A percentile compares a stretch with the other conserved stretches of the same genome.
These are phyloP conservation scores for Meyerozyma guilliermondii DNA, from an alignment of 1,139 yeast species.

Conservation along the genomic window DNA sequence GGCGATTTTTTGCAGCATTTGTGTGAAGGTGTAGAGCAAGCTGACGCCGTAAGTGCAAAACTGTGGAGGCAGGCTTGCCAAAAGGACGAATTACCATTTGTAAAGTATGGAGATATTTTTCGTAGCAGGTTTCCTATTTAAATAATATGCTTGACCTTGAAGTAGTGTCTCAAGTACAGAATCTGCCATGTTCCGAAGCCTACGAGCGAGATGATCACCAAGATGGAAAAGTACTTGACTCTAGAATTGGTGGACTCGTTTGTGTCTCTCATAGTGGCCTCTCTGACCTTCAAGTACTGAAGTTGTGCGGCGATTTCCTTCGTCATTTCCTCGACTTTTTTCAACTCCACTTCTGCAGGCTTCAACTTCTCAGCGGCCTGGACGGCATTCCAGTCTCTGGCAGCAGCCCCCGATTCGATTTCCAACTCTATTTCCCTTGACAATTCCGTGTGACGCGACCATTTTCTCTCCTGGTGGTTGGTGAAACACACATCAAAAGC, in stretches of 20 bases:
- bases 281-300: constrained; percentile 80
- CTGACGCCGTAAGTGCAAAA: background rate
- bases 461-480: constrained; percentile 46
- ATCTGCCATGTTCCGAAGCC: constrained; percentile 91
- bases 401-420: constrained; percentile 92
- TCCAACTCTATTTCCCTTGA: constrained; percentile 77
- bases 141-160: constrained; percentile 90
- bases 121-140: constrained; percentile 23
- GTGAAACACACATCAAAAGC: constrained; percentile 91
- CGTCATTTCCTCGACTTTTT: constrained; percentile 77
- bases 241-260: constrained; percentile 89
- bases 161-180: constrained; percentile 84
- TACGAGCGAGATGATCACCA: constrained; percentile 62
- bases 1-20: background rate
- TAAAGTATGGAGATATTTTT: background rate
- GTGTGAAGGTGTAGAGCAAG: background rate
- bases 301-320: constrained; percentile 75
- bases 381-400: constrained; percentile 95
- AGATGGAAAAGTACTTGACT: constrained; percentile 77
- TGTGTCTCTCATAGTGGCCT: constrained; percentile 90
- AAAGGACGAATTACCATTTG: background rate
- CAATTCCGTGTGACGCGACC: constrained; percentile 20
- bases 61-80: background rate
- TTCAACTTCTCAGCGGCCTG: constrained; percentile 90
- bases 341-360: constrained; percentile 86